Evolutionary conservation across 192 early-diverging fungal genomes (phyloP).

Genomic region (Coemansia sp.): DNA sequence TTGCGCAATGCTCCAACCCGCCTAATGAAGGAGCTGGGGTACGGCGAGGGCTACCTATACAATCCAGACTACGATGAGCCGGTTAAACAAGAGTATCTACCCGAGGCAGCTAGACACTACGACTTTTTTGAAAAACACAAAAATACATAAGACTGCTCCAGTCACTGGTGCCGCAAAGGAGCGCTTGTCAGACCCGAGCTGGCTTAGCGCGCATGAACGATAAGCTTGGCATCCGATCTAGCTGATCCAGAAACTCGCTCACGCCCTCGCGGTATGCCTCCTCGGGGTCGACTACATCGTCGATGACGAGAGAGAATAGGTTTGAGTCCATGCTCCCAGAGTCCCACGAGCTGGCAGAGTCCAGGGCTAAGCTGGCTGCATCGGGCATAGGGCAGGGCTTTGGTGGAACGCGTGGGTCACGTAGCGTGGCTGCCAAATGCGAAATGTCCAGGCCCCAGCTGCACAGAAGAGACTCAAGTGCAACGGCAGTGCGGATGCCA

Average conservation of each 20-base stretch:
- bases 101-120: constrained; percentile 58
- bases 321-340: constrained; percentile 35
- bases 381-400: neutral
- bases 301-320: constrained; percentile 46
- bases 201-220: neutral
- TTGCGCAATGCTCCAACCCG: constrained; percentile 77
- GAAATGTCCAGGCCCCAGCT: constrained; percentile 42
- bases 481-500: constrained; percentile 22
- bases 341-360: neutral
- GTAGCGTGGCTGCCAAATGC: constrained; percentile 25
- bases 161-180: neutral
- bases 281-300: constrained; percentile 49
- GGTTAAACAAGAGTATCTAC: constrained; percentile 79
- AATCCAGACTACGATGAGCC: constrained; percentile 73
- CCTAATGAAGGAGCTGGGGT: constrained; percentile 81
- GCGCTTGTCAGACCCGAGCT: neutral
- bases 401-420: constrained; percentile 10
- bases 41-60: constrained; percentile 79
- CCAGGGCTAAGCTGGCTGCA: neutral
- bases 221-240: constrained; percentile 40
- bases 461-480: constrained; percentile 24
- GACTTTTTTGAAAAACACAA: constrained; percentile 56
- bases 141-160: neutral
- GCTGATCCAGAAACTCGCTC: constrained; percentile 33
- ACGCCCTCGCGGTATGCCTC: constrained; percentile 49